Percentiles rank a stretch among this genome's conserved stretches.
These are phyloP conservation scores for Botrytis cinerea DNA, from an alignment of 2,329 filamentous ascomycete species.

Conservation along the genomic window DNA sequence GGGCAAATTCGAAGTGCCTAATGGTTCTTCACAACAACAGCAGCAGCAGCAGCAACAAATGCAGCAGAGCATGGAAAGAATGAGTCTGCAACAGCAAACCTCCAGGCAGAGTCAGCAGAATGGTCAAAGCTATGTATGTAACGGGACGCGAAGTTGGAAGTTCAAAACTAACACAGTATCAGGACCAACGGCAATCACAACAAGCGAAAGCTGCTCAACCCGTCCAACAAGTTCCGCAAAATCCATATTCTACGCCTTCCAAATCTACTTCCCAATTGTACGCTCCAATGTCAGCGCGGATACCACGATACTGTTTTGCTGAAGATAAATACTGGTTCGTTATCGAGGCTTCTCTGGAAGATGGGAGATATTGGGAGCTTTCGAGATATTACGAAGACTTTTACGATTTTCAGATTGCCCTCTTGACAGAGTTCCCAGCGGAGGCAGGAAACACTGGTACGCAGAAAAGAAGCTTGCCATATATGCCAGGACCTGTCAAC, in stretches of 20 bases:
- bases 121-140: slow-evolving; percentile 50
- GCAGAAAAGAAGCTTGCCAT: slow-evolving; percentile 81
- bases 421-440: slow-evolving; percentile 86
- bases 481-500: slow-evolving; percentile 97
- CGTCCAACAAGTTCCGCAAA: slow-evolving; percentile 36
- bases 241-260: slow-evolving; percentile 42
- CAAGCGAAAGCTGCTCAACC: slow-evolving; percentile 34
- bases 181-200: slow-evolving; percentile 37
- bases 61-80: slow-evolving; percentile 71
- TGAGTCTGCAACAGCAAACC: slow-evolving; percentile 70
- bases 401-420: slow-evolving; percentile 96
- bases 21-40: slow-evolving; percentile 49
- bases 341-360: slow-evolving; percentile 86
- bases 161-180: slow-evolving; percentile 21
- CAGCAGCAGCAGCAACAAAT: slow-evolving; percentile 59
- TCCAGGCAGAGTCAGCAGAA: slow-evolving; percentile 52
- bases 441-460: slow-evolving; percentile 85
- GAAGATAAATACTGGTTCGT: slow-evolving; percentile 99
- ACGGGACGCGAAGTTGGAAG: neutral
- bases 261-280: slow-evolving; percentile 58
- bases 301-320: slow-evolving; percentile 91
- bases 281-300: slow-evolving; percentile 78
- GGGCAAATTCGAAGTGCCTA: slow-evolving; percentile 76
- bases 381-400: slow-evolving; percentile 97
- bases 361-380: slow-evolving; percentile 89